These are phyloP conservation scores for Cercospora zeae-maydis DNA, from an alignment of 2,329 filamentous ascomycete species.

Conservation along the genomic window DNA sequence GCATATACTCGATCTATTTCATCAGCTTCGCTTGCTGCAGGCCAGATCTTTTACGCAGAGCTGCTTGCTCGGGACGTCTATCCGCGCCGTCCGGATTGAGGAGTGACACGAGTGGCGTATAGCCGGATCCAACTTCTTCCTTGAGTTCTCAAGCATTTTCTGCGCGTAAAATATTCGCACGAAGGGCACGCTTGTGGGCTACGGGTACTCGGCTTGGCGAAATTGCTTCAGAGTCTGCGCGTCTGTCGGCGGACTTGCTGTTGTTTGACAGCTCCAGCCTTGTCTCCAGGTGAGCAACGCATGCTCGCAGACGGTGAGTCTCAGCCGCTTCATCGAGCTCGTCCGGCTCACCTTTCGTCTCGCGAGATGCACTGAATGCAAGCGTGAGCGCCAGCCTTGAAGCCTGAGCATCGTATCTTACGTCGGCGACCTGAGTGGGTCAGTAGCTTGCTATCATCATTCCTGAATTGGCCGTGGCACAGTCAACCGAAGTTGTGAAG, in stretches of 20 bases:
- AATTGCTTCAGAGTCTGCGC: neutral
- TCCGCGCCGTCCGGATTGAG: neutral
- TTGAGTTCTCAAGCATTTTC: neutral
- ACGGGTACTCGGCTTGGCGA: neutral
- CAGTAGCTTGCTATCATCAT: neutral
- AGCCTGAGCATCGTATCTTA: slow-evolving; percentile 16
- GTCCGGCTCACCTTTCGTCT: neutral
- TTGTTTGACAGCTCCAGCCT: neutral
- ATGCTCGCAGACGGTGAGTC: slow-evolving; percentile 3
- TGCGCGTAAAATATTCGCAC: neutral
- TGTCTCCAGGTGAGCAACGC: slow-evolving; percentile 8
- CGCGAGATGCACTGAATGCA: slow-evolving; percentile 17
- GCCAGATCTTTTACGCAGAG: neutral
- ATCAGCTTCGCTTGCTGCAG: neutral
- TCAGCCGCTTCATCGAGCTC: neutral
- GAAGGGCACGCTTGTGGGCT: neutral
- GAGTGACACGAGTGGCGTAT: slow-evolving; percentile 2
- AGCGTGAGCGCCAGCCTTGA: neutral
- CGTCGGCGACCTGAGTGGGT: slow-evolving; percentile 8
- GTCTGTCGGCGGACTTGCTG: neutral
- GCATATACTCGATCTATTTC: neutral
- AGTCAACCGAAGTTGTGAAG: neutral
- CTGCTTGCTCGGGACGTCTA: neutral
- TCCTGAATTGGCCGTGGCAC: neutral
- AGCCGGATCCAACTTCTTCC: neutral